These are phyloP conservation scores for Nyssa sinensis DNA, from an alignment of 148 eudicot genomes.

Conservation along the genomic window DNA sequence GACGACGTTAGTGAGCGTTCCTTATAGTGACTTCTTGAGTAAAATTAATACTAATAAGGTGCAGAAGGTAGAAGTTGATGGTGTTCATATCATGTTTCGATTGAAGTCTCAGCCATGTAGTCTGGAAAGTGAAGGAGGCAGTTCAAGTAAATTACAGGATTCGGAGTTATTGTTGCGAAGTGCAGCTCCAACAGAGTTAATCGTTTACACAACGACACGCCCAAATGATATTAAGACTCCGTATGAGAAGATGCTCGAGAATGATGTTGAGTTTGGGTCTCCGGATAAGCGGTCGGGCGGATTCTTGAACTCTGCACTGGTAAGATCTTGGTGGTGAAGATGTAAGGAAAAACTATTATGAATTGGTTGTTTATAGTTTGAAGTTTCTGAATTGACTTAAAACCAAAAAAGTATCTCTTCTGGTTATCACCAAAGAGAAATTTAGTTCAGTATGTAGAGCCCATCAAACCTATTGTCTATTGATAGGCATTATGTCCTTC, in stretches of 20 bases:
- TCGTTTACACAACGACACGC: conserved; percentile 71
- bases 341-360: no score
- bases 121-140: conserved; percentile 36
- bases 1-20: conserved; percentile 64
- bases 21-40: conserved; percentile 83
- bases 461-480: no score
- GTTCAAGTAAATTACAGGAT: conserved; percentile 48
- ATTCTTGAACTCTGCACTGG: conserved; percentile 77
- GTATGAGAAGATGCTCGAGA: conserved; percentile 90
- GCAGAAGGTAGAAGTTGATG: conserved; percentile 93
- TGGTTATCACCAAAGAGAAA: no score
- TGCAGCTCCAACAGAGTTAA: conserved; percentile 59
- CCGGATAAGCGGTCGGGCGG: conserved; percentile 91
- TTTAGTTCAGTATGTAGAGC: no score
- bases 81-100: conserved; percentile 77
- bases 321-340: conserved; percentile 36
- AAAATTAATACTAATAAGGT: conserved; percentile 69
- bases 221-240: conserved; percentile 84
- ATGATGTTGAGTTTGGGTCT: conserved; percentile 83
- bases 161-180: conserved; percentile 58
- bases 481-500: no score
- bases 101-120: conserved; percentile 54
- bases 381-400: no score
- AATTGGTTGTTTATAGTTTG: no score
- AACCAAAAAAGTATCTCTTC: no score